Evolutionary conservation across 768 basidiomycete species (phyloP), one percentile per base, ranked within the genome.

Genomic region (Trametes elegans): DNA sequence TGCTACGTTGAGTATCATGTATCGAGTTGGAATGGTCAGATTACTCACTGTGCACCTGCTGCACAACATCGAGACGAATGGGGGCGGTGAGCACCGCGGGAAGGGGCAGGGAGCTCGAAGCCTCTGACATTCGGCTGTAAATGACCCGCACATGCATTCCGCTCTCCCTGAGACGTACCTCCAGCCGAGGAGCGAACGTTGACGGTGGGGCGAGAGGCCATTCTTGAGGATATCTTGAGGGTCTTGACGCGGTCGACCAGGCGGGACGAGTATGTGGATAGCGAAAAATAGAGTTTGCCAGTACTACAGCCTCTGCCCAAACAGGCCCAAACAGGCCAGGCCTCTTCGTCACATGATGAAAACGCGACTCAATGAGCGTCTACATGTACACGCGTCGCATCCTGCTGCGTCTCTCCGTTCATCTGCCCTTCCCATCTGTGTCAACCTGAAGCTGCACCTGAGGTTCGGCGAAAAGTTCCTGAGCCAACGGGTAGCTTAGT

Each of bases 61-160:
- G 83, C 66, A 99, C 96, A 63, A 99, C 94, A 82, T 99, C 97
- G 70, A 96, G 85, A 75, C 97, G 83, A 76, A 99, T 98, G 68
- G 97, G 96, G 34, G 96, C 97, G 66, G 93, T 95, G 69, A 99
- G 79, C 70, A 99, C 97, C 67, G 93, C 93, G 48, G 96, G 93
- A 65, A 95, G 89, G 53, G 92, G 90, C 49, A 95, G 85, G 42
- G 93, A 96, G 72, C 82, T 79, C 36, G 93, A 91, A 39, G 89
- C 78, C 82, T 93, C 91, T 90, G 62, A 9, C 51, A 21, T 35
- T 18, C 26, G 18, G 41, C 60, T 16, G 52, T 39, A 24, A 51
- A 41, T 26, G 8, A 36, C 39, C 21, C 57, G 51, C 38, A 47
- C 16, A 6, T 43, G 24, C 3, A 29, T 8, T 18, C 13, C 21